Evolutionary conservation across 192 early-diverging fungal species (phyloP).

Genomic region (Powellomyces hirtus): DNA sequence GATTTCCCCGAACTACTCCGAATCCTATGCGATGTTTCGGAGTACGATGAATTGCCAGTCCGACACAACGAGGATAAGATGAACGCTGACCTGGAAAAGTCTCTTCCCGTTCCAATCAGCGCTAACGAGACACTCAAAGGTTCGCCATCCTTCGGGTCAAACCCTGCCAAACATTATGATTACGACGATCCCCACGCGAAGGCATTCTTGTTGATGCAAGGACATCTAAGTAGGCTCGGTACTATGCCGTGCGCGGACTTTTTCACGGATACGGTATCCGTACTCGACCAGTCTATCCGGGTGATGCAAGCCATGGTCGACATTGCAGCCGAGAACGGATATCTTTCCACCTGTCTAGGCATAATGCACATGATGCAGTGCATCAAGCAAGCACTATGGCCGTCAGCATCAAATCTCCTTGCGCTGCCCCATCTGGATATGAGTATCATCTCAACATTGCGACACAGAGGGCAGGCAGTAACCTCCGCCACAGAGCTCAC

Average conservation of each 20-base stretch:
- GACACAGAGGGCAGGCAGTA: background rate
- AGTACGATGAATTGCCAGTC: slow-evolving; percentile 90
- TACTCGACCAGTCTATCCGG: slow-evolving; percentile 89
- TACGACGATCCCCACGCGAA: slow-evolving; percentile 91
- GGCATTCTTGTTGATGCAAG: slow-evolving; percentile 85
- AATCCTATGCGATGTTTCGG: slow-evolving; percentile 76
- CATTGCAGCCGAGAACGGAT: slow-evolving; percentile 68
- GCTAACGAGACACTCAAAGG: no score
- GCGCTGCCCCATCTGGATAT: slow-evolving; percentile 57
- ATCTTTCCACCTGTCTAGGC: slow-evolving; percentile 60
- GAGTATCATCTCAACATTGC: slow-evolving; percentile 19
- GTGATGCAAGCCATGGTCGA: slow-evolving; percentile 94
- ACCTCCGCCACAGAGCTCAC: slow-evolving; percentile 5
- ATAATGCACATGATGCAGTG: slow-evolving; percentile 86
- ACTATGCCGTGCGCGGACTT: slow-evolving; percentile 84
- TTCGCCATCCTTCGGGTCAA: background rate
- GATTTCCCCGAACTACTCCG: slow-evolving; percentile 66
- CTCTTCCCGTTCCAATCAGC: slow-evolving; percentile 63
- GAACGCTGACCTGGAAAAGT: slow-evolving; percentile 77
- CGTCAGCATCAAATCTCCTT: slow-evolving; percentile 68
- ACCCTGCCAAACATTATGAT: slow-evolving; percentile 11
- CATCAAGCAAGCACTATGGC: slow-evolving; percentile 89
- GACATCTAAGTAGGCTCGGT: slow-evolving; percentile 74
- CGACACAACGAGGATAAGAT: slow-evolving; percentile 93
- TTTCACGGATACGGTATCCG: slow-evolving; percentile 83